Base-by-base conservation (phyloP, 225 moss, liverwort and hornwort species). In the Climacium dendroides region DNA sequence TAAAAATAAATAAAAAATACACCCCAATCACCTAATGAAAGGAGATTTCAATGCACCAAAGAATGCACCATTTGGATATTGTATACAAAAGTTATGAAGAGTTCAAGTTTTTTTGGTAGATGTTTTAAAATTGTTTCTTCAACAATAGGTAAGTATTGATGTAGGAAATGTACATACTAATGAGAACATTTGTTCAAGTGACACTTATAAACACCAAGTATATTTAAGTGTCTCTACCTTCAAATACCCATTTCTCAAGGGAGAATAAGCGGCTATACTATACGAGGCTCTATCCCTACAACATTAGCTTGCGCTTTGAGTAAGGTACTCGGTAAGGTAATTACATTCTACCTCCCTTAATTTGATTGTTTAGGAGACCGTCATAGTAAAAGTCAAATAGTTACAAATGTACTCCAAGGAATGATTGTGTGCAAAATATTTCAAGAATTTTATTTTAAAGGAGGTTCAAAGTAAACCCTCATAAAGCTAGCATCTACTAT, bases 251-350 rank as follows among this genome's bases (percentile, higher is more conserved):
- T 24, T 39, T 41, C 0, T 39, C 8, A 69, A 69, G 39, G 69
- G 24, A 69, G 5, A 25, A 14, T 39, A 69, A 69, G 24, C 0
- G 0, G 8, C 69, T 39, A 39, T 4, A 14, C 5, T 69, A 25
- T 1, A 0, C 39, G 39, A 39, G 14, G 7, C 25, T 69, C 3
- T 39, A 0, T 25, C 1, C 8, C 2, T 13, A 14, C 12, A 25
- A 14, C 8, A 39, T 0, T 39, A 2, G 5, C 24, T 39, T 0
- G 3, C 1, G 1, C 25, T 15, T 39, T 69, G 39, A 24, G 14
- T 39, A 24, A 69, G 24, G 15, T 1, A 8, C 25, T 69, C 24
- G 14, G 14, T 39, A 24, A 69, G 24, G 15, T 1, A 8, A 1
- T 25, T 39, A 15, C 5, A 23, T 0, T 23, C 13, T 13, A 13